Percentiles rank a stretch among this genome's conserved stretches.
Evolutionary conservation across 2,329 filamentous ascomycete species (phyloP).

Genomic region (Nothopassalora personata): DNA sequence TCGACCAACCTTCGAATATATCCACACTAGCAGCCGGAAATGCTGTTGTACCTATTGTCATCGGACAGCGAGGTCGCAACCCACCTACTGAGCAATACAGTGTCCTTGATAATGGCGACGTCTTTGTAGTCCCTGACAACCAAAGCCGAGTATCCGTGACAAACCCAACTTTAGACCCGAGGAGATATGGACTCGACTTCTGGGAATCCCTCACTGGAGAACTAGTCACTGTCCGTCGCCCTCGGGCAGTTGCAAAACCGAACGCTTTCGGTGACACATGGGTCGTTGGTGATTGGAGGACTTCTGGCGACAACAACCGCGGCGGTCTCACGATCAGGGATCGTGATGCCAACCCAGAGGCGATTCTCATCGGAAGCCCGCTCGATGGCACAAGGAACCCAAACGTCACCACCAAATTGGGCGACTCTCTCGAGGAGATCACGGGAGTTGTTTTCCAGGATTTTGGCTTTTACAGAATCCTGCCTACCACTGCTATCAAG

Average conservation of each 20-base stretch:
- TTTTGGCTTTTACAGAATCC: constrained; percentile 64
- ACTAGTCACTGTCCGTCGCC: constrained; percentile 57
- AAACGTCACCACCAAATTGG: constrained; percentile 52
- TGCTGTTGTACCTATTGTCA: constrained; percentile 52
- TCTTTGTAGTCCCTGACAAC: constrained; percentile 62
- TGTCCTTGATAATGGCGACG: constrained; percentile 58
- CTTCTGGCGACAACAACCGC: constrained; percentile 57
- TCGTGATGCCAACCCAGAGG: constrained; percentile 64
- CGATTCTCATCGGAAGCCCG: constrained; percentile 59
- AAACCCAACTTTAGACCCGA: constrained; percentile 59
- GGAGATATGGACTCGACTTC: constrained; percentile 63
- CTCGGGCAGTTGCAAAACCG: constrained; percentile 54
- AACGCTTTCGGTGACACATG: constrained; percentile 64
- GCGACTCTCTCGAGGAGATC: constrained; percentile 60
- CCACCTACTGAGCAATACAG: constrained; percentile 60
- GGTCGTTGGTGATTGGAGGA: constrained; percentile 61
- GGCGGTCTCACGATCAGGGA: constrained; percentile 60
- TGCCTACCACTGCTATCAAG: constrained; percentile 56
- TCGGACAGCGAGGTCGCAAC: constrained; percentile 50
- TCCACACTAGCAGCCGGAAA: constrained; percentile 51
- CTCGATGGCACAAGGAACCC: constrained; percentile 61
- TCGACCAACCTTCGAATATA: constrained; percentile 52
- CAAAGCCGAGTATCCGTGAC: constrained; percentile 50
- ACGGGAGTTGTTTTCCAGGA: constrained; percentile 62
- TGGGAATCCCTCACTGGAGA: constrained; percentile 67